Evolutionary conservation across 352 stramenopile genomes (phyloP).

Genomic region (Pythium rhizo-oryzae): DNA sequence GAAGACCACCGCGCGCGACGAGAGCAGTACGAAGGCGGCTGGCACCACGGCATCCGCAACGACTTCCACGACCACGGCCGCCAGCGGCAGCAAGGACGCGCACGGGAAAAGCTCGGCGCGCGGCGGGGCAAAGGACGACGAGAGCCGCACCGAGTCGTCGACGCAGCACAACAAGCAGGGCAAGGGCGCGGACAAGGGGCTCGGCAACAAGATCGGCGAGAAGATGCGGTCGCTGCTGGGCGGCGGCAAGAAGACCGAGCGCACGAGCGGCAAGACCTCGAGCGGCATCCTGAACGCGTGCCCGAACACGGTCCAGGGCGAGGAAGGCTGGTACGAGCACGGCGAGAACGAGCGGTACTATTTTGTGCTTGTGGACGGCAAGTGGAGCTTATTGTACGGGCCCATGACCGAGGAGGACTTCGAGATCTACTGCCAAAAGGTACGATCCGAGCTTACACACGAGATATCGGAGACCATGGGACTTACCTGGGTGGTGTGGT

Average conservation of each 20-base stretch:
- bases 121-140: slow-evolving; percentile 48
- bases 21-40: slow-evolving; percentile 9
- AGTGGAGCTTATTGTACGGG: slow-evolving; percentile 86
- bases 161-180: slow-evolving; percentile 16
- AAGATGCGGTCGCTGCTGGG: slow-evolving; percentile 83
- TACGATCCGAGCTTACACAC: slow-evolving; percentile 29
- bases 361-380: slow-evolving; percentile 79
- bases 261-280: slow-evolving; percentile 55
- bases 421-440: slow-evolving; percentile 73
- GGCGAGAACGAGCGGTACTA: slow-evolving; percentile 89
- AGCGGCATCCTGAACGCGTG: slow-evolving; percentile 85
- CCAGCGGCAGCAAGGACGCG: slow-evolving; percentile 16
- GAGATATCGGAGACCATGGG: background rate
- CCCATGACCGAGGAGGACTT: slow-evolving; percentile 88
- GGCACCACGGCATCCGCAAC: slow-evolving; percentile 7
- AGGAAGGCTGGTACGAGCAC: slow-evolving; percentile 89
- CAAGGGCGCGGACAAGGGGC: slow-evolving; percentile 32
- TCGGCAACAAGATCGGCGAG: slow-evolving; percentile 81
- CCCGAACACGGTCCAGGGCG: slow-evolving; percentile 72
- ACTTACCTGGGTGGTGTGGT: background rate
- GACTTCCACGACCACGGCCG: slow-evolving; percentile 8
- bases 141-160: slow-evolving; percentile 43
- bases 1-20: slow-evolving; percentile 17
- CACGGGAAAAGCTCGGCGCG: slow-evolving; percentile 10
- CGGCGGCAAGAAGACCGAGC: slow-evolving; percentile 70